phyloP scores from a whole-genome alignment of 75 land plant species.

The Sequoia sempervirens region DNA sequence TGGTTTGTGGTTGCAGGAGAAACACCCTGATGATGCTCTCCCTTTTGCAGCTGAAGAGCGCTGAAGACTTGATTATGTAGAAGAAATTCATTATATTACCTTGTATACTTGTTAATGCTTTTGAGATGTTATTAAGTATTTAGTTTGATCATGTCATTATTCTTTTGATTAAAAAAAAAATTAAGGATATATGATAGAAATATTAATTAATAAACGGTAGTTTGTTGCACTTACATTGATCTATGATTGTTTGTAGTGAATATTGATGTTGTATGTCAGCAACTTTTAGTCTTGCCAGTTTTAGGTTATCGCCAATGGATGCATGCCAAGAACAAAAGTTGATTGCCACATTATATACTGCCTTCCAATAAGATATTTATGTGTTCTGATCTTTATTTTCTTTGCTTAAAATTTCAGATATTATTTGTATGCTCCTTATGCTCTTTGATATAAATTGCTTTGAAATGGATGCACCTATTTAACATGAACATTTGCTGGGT shows the following conservation, averaged over 20 bases:
- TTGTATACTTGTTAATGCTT: too few relatives aligned
- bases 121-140: too few relatives aligned
- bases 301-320: not conserved
- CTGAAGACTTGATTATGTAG: too few relatives aligned
- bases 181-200: too few relatives aligned
- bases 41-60: too few relatives aligned
- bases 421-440: not conserved
- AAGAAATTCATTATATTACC: too few relatives aligned
- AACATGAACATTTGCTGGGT: not conserved
- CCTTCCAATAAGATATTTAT: not conserved
- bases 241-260: not conserved
- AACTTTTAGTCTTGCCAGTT: not conserved
- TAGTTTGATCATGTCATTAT: too few relatives aligned
- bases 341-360: not conserved
- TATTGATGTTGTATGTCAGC: not conserved
- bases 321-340: not conserved
- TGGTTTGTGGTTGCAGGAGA: too few relatives aligned
- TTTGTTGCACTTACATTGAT: too few relatives aligned
- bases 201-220: too few relatives aligned
- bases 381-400: not conserved
- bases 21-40: too few relatives aligned
- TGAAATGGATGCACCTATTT: not conserved
- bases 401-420: not conserved
- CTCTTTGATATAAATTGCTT: not conserved
- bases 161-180: too few relatives aligned